Evolutionary conservation across 768 basidiomycete genomes (phyloP).

Genomic region (Rossbeevera mucosa): DNA sequence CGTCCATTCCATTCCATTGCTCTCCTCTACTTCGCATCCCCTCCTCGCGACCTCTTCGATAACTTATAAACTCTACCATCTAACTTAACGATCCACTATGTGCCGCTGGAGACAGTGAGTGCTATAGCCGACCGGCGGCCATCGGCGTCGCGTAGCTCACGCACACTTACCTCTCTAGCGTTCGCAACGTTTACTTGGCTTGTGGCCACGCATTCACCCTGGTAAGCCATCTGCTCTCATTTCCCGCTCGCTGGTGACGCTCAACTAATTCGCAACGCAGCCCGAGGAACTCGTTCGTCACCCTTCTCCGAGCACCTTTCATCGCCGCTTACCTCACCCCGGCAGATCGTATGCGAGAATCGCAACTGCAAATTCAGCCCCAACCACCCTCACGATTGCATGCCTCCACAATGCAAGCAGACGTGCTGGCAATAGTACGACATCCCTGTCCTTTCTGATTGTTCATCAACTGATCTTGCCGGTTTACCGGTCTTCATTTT

Average conservation of each 20-base stretch:
- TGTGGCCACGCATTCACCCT: conserved; percentile 46
- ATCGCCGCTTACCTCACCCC: conserved; percentile 5
- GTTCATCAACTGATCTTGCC: neutral
- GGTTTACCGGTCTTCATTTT: neutral
- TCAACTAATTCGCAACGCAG: conserved; percentile 19
- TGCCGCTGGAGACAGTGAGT: conserved; percentile 55
- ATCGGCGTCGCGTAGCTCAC: conserved; percentile 1
- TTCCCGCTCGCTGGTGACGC: neutral
- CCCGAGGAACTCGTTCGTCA: conserved; percentile 36
- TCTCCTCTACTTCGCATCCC: neutral
- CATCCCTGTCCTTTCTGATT: neutral
- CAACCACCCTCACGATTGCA: conserved; percentile 42
- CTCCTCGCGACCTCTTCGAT: conserved; percentile 6
- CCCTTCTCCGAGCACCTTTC: neutral
- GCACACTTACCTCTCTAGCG: conserved; percentile 23
- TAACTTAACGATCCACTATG: conserved; percentile 32
- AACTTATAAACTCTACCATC: neutral
- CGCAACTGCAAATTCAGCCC: conserved; percentile 53
- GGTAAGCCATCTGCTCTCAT: conserved; percentile 27
- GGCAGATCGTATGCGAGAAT: conserved; percentile 45
- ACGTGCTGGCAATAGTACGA: conserved; percentile 48
- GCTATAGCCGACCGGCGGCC: neutral
- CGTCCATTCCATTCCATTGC: conserved; percentile 10
- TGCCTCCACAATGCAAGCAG: conserved; percentile 39
- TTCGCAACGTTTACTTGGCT: conserved; percentile 43